Conservation (phyloP, 2,329 filamentous ascomycete genomes). For the Sclerotiophoma versabilis region DNA sequence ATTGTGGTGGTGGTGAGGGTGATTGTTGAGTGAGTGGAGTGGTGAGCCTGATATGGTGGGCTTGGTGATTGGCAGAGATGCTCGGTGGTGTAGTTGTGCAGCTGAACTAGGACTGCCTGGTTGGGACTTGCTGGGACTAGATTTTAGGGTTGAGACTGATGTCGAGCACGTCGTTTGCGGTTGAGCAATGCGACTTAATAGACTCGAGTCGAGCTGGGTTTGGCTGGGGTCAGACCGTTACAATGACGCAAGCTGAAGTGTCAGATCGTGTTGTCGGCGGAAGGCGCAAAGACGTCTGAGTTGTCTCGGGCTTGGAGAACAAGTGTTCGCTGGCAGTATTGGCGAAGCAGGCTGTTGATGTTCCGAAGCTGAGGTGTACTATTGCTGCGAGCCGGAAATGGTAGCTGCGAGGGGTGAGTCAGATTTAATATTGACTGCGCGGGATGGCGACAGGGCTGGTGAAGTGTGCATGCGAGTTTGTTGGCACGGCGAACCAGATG, state of each 20-base stretch:
- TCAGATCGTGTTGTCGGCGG: conserved; percentile 18
- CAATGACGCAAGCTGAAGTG: conserved; percentile 29
- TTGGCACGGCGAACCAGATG: conserved; percentile 33
- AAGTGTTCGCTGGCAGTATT: conserved; percentile 40
- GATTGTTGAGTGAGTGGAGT: background rate
- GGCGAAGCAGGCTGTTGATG: conserved; percentile 28
- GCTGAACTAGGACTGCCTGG: background rate
- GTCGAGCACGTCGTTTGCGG: conserved; percentile 8
- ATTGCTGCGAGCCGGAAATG: conserved; percentile 27
- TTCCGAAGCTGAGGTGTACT: conserved; percentile 32
- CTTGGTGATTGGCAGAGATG: background rate
- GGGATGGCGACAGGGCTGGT: conserved; percentile 36
- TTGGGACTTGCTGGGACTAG: background rate
- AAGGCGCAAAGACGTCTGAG: conserved; percentile 36
- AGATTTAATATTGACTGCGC: conserved; percentile 43
- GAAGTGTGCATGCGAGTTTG: conserved; percentile 30
- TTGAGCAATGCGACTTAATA: conserved; percentile 32
- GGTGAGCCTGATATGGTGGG: background rate
- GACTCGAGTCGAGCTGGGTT: conserved; percentile 3
- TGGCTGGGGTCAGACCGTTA: background rate
- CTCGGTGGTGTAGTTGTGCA: background rate
- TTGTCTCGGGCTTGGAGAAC: conserved; percentile 40
- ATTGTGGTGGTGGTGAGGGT: conserved; percentile 24
- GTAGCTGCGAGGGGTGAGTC: conserved; percentile 42
- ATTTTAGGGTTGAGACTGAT: conserved; percentile 2